A percentile compares a stretch with the other conserved stretches of the same genome.
Evolutionary conservation across 768 basidiomycete genomes (phyloP).

Genomic region (Boletus sensibilis): DNA sequence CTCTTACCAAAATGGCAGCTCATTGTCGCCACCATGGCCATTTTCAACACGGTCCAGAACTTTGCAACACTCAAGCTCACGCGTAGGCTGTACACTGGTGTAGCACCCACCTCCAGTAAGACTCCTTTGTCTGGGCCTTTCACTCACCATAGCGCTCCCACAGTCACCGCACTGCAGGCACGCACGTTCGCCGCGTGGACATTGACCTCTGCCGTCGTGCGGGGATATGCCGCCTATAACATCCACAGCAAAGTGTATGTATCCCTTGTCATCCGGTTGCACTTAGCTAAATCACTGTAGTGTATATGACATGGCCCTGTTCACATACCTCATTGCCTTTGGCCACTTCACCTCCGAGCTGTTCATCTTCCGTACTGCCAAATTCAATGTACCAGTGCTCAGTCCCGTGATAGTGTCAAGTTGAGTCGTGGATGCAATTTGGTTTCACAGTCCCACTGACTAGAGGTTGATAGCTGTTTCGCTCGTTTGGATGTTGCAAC

Average conservation of each 20-base stretch:
- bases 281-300: slow-evolving; percentile 41
- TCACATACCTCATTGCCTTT: slow-evolving; percentile 88
- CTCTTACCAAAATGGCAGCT: slow-evolving; percentile 88
- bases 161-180: slow-evolving; percentile 85
- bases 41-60: slow-evolving; percentile 88
- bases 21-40: slow-evolving; percentile 67
- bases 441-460: slow-evolving; percentile 5
- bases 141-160: not conserved
- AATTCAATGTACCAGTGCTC: slow-evolving; percentile 55
- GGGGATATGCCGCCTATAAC: slow-evolving; percentile 87
- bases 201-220: slow-evolving; percentile 76
- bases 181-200: slow-evolving; percentile 94
- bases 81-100: slow-evolving; percentile 65
- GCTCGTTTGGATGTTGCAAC: slow-evolving; percentile 81
- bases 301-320: slow-evolving; percentile 83
- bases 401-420: slow-evolving; percentile 84
- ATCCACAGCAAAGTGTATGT: slow-evolving; percentile 78
- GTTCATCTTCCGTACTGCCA: slow-evolving; percentile 77
- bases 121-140: not conserved
- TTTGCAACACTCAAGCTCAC: slow-evolving; percentile 76
- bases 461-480: slow-evolving; percentile 48
- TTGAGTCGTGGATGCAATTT: slow-evolving; percentile 44
- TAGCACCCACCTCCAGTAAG: slow-evolving; percentile 41
- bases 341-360: slow-evolving; percentile 87
- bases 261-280: not conserved